phyloP scores from a whole-genome alignment of 2,329 filamentous ascomycete genomes.

The Cladophialophora exuberans region DNA sequence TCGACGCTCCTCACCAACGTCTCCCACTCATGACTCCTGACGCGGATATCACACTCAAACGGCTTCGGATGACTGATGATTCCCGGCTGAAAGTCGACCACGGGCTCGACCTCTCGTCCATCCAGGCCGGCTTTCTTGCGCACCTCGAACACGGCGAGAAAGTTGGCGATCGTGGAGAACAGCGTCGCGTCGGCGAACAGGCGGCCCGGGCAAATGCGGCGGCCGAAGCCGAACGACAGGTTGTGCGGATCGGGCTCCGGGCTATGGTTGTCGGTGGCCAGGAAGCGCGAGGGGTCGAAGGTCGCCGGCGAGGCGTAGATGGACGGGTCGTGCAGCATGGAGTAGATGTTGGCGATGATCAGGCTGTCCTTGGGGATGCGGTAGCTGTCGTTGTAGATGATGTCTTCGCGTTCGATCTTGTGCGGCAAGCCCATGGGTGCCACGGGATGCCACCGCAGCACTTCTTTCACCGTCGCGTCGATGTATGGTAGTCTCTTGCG shows the following conservation, averaged over 20 bases:
- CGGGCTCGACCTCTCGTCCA: constrained; percentile 49
- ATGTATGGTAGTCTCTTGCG: constrained; percentile 42
- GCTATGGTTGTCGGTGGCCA: constrained; percentile 38
- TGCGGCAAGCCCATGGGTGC: constrained; percentile 41
- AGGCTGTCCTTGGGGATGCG: constrained; percentile 53
- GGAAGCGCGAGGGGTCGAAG: constrained; percentile 51
- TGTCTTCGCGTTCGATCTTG: constrained; percentile 49
- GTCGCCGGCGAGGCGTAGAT: constrained; percentile 42
- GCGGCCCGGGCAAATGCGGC: constrained; percentile 49
- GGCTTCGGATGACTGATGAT: constrained; percentile 42
- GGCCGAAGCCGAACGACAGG: constrained; percentile 60
- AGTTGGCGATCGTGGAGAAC: constrained; percentile 59
- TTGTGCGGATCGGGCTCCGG: constrained; percentile 49
- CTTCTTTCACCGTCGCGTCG: constrained; percentile 43
- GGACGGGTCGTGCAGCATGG: constrained; percentile 38
- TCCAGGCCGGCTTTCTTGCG: constrained; percentile 36
- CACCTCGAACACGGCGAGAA: constrained; percentile 38
- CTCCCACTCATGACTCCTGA: constrained; percentile 37
- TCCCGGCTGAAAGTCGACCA: constrained; percentile 42
- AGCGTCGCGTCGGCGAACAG: constrained; percentile 41
- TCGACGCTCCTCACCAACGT: constrained; percentile 40
- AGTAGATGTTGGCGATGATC: constrained; percentile 27
- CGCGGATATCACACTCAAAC: constrained; percentile 37
- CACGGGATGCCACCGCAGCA: constrained; percentile 42
- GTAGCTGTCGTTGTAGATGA: constrained; percentile 51